Conservation (phyloP, 1,284 basidiomycete species). For the Entoloma clypeatum region DNA sequence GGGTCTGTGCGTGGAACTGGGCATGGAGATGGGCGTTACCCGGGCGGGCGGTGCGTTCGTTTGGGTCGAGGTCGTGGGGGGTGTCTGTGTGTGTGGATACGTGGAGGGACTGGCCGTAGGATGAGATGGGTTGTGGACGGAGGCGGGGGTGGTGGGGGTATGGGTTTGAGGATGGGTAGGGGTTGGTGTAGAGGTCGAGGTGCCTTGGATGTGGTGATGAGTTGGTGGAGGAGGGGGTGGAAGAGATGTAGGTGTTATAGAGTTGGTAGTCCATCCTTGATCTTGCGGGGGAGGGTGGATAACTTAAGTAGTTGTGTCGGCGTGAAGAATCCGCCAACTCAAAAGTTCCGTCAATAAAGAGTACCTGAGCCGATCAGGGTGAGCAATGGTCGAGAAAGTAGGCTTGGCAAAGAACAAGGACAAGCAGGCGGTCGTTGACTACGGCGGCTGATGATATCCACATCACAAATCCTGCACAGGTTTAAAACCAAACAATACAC, state of each 20-base stretch:
- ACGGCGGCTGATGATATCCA: no score
- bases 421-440: no score
- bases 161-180: conserved; percentile 12
- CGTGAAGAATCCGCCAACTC: no score
- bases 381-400: no score
- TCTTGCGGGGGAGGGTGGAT: no score
- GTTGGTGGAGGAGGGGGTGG: conserved; percentile 35
- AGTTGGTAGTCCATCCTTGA: no score
- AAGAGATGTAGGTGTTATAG: conserved; percentile 30
- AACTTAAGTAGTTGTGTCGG: no score
- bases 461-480: no score
- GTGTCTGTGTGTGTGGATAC: conserved; percentile 35
- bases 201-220: conserved; percentile 32
- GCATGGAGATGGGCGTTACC: conserved; percentile 41
- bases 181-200: conserved; percentile 23
- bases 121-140: conserved; percentile 16
- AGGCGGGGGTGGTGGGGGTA: conserved; percentile 12
- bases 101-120: conserved; percentile 26
- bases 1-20: conserved; percentile 33
- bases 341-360: no score
- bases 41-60: conserved; percentile 43
- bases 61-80: conserved; percentile 35
- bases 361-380: no score
- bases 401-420: no score
- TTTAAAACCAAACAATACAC: no score